Evolutionary conservation across 2,329 filamentous ascomycete species (phyloP).

Genomic region (Penicillium sclerotiorum): DNA sequence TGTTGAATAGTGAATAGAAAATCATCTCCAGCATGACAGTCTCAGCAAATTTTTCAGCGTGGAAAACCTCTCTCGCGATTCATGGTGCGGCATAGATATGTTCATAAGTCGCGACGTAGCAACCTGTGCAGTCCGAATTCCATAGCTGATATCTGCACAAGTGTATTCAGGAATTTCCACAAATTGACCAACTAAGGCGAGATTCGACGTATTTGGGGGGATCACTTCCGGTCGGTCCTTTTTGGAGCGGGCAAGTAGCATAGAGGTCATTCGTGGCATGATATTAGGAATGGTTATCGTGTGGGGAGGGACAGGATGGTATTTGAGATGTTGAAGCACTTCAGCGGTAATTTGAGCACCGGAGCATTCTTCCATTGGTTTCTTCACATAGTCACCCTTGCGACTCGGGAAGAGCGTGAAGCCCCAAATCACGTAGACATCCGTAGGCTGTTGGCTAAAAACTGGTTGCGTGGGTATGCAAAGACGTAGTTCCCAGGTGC

Average conservation of each 20-base stretch:
- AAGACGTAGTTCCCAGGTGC: conserved; percentile 45
- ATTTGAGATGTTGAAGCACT: conserved; percentile 41
- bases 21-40: no score
- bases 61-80: no score
- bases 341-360: conserved; percentile 46
- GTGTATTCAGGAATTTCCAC: conserved; percentile 1
- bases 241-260: conserved; percentile 38
- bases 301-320: conserved; percentile 31
- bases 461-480: conserved; percentile 47
- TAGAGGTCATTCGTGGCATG: conserved; percentile 42
- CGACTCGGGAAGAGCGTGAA: conserved; percentile 44
- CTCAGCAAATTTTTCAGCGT: no score
- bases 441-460: conserved; percentile 40
- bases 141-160: neutral
- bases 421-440: conserved; percentile 44
- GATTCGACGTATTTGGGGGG: neutral
- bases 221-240: conserved; percentile 34
- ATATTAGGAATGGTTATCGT: conserved; percentile 31
- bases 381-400: conserved; percentile 28
- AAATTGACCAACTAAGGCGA: neutral
- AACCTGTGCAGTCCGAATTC: neutral
- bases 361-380: conserved; percentile 41
- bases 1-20: no score
- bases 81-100: no score
- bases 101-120: neutral